A percentile compares a stretch with the other conserved stretches of the same genome.
phyloP scores from a whole-genome alignment of 2,329 filamentous ascomycete genomes.

The Cadophora sp. region DNA sequence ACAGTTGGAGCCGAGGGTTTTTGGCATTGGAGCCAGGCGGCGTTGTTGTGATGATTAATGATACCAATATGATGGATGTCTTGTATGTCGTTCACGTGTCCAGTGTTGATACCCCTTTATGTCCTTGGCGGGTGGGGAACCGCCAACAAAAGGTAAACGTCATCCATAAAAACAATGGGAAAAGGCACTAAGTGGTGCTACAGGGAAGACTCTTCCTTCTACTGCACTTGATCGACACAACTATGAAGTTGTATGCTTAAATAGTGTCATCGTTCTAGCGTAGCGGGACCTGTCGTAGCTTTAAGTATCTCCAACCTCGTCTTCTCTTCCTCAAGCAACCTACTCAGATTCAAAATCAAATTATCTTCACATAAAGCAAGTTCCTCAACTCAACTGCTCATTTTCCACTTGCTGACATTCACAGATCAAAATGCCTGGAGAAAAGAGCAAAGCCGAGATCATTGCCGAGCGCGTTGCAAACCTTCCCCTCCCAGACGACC shows the following conservation, averaged over 20 bases:
- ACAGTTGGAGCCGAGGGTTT: slow-evolving; percentile 26
- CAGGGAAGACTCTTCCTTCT: slow-evolving; percentile 2
- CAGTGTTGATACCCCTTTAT: slow-evolving; percentile 6
- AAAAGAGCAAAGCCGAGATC: slow-evolving; percentile 62
- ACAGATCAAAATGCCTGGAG: slow-evolving; percentile 42
- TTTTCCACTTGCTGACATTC: not conserved
- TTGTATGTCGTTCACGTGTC: slow-evolving; percentile 6
- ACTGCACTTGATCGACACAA: not conserved
- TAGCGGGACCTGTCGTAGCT: not conserved
- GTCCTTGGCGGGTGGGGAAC: not conserved
- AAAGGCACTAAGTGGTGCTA: not conserved
- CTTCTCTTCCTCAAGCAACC: not conserved
- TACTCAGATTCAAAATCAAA: not conserved
- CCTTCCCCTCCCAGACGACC: slow-evolving; percentile 80
- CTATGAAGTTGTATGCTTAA: not conserved
- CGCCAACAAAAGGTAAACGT: slow-evolving; percentile 8
- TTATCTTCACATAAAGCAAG: not conserved
- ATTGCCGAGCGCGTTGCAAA: slow-evolving; percentile 74
- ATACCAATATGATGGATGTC: slow-evolving; percentile 39
- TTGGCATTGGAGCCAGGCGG: slow-evolving; percentile 23
- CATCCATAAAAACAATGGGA: not conserved
- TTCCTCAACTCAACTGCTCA: not conserved
- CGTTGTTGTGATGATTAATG: slow-evolving; percentile 40
- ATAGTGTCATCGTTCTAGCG: slow-evolving; percentile 13
- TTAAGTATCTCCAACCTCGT: not conserved